Evolutionary conservation across 371 early-diverging fungal genomes (phyloP), one percentile per base, ranked within the genome.

Genomic region (Lichtheimia corymbifera): DNA sequence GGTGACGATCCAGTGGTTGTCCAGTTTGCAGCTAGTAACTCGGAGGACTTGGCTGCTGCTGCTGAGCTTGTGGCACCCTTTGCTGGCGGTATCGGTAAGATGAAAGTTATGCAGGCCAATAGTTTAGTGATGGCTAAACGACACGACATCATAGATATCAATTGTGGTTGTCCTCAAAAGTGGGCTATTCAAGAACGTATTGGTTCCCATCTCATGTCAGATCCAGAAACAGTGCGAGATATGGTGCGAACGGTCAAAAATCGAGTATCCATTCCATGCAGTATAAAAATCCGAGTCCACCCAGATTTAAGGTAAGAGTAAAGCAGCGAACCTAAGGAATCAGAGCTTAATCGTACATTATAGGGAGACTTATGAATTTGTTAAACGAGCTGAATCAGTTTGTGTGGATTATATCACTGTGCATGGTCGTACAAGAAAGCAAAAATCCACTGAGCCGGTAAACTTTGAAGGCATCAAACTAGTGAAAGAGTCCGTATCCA

Each of bases 11-110:
- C 97, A 0, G 88, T 96, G 14, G 89, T 97, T 44, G 88, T 96
- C 41, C 98, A 97, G 68, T 97, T 97, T 76, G 98, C 96, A 20
- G 96, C 96, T 2, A 86, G 85, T 18, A 89, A 91, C 51, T 82
- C 87, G 0, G 80, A 65, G 2, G 96, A 96, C 67, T 79, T 94
- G 17, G 93, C 92, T 7, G 91, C 90, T 30, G 96, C 98, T 1
- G 89, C 93, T 0, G 89, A 90, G 58, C 70, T 96, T 20, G 93
- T 90, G 0, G 88, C 92, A 0, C 91, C 90, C 9, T 94, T 83
- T 71, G 91, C 84, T 4, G 87, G 88, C 50, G 93, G 85, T 3
- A 84, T 93, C 25, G 80, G 80, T 78, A 67, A 51, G 50, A 9
- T 11, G 35, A 35, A 9, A 9, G 11, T 35, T 35, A 35, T 35